Percentiles rank a stretch among this genome's conserved stretches.
Conservation (phyloP, 116 monocot species). For the Trichopus zeylanicus region DNA sequence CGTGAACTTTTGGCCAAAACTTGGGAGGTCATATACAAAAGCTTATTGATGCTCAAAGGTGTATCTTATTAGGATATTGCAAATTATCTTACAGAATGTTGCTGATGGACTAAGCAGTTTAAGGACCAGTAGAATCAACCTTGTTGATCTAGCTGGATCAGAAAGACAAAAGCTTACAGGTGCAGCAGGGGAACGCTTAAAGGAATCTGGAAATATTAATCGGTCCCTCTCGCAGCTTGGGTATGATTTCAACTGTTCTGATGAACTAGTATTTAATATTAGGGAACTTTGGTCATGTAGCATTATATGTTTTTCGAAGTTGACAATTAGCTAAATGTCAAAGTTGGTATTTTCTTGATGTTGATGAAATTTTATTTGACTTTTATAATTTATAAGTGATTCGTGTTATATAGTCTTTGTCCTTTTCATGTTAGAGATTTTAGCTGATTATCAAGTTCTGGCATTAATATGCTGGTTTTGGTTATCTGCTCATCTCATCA, state of each 20-base stretch:
- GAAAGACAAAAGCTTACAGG: constrained; percentile 88
- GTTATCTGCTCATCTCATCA: too few species aligned
- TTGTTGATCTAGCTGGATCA: constrained; percentile 94
- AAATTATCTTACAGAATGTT: constrained; percentile 37
- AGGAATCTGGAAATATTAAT: constrained; percentile 96
- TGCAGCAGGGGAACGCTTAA: constrained; percentile 83
- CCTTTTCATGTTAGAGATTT: background rate
- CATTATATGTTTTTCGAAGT: too few species aligned
- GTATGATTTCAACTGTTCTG: constrained; percentile 21
- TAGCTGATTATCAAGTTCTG: background rate
- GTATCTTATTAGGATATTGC: too few species aligned
- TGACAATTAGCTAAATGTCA: too few species aligned
- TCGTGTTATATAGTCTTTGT: too few species aligned
- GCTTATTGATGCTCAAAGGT: too few species aligned
- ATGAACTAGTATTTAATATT: background rate
- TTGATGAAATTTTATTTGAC: too few species aligned
- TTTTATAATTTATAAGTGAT: too few species aligned
- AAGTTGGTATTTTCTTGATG: too few species aligned
- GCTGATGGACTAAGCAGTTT: constrained; percentile 68
- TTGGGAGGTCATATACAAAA: too few species aligned
- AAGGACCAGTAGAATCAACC: constrained; percentile 82
- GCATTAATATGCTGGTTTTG: background rate
- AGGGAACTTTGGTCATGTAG: too few species aligned
- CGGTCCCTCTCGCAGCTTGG: constrained; percentile 99
- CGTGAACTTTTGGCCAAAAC: too few species aligned